These are phyloP conservation scores for Phalaenopsis hybrid DNA, from an alignment of 116 monocot species.

Conservation along the genomic window DNA sequence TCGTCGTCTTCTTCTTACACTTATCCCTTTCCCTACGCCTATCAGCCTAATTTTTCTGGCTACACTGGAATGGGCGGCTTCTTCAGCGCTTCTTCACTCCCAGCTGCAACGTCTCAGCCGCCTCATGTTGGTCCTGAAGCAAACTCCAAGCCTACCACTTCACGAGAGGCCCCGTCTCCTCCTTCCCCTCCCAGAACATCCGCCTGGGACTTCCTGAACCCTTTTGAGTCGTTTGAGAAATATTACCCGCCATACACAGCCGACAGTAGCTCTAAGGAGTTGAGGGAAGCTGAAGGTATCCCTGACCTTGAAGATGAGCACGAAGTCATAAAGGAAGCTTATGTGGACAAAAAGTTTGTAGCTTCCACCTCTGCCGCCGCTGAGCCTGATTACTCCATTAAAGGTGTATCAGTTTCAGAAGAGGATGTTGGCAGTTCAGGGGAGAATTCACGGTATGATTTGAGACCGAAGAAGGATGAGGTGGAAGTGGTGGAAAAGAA, in stretches of 20 bases:
- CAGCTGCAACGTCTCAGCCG: conserved; percentile 7
- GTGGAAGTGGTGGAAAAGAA: conserved; percentile 50
- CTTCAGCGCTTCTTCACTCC: conserved; percentile 25
- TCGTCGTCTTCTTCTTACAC: conserved; percentile 17
- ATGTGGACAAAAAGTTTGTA: conserved; percentile 31
- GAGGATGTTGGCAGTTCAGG: conserved; percentile 13
- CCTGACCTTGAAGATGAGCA: conserved; percentile 87
- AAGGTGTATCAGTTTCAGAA: conserved; percentile 6
- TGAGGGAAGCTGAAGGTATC: conserved; percentile 93
- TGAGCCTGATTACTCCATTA: neutral
- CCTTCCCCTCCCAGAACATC: conserved; percentile 66
- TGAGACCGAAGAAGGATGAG: conserved; percentile 25
- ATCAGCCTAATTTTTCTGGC: conserved; percentile 14
- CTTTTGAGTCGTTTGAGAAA: conserved; percentile 55
- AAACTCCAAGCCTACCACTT: conserved; percentile 16
- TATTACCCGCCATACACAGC: conserved; percentile 51
- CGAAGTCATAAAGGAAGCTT: conserved; percentile 58
- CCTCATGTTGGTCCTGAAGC: neutral
- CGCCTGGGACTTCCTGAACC: conserved; percentile 88
- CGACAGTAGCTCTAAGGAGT: conserved; percentile 56
- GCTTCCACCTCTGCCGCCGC: conserved; percentile 16
- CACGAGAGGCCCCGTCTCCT: conserved; percentile 36
- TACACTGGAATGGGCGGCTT: conserved; percentile 31
- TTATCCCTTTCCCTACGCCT: conserved; percentile 8
- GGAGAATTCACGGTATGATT: conserved; percentile 13